These are phyloP conservation scores for Termitomyces sp. DNA, from an alignment of 768 basidiomycete genomes.

Conservation along the genomic window DNA sequence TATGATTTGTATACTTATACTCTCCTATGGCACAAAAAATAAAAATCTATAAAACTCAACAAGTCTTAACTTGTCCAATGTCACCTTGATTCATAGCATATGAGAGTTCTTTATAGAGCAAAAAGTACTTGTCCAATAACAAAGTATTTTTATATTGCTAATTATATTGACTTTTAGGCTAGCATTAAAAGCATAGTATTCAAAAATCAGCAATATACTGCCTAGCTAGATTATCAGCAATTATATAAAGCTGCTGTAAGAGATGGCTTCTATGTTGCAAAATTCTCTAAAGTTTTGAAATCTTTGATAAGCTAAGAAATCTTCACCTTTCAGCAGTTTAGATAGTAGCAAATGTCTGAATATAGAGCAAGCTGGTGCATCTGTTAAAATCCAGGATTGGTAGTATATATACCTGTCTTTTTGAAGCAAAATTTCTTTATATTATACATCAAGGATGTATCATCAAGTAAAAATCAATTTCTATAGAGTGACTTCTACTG, in stretches of 20 bases:
- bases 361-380: conserved; percentile 32
- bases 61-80: conserved; percentile 7
- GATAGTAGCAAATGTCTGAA: conserved; percentile 15
- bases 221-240: conserved; percentile 18
- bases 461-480: conserved; percentile 22
- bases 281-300: conserved; percentile 17
- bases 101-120: conserved; percentile 34
- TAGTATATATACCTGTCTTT: conserved; percentile 15
- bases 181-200: not conserved
- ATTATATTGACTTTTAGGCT: conserved; percentile 16
- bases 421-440: conserved; percentile 18
- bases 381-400: conserved; percentile 27
- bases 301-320: not conserved
- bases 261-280: conserved; percentile 22
- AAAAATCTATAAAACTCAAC: conserved; percentile 9
- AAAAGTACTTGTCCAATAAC: conserved; percentile 24
- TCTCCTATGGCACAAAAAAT: conserved; percentile 13
- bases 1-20: conserved; percentile 13
- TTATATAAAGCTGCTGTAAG: conserved; percentile 16
- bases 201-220: conserved; percentile 13
- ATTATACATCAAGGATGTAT: not conserved
- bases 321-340: conserved; percentile 25
- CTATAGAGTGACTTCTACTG: conserved; percentile 22
- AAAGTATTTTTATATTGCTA: conserved; percentile 25
- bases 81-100: conserved; percentile 17